Conservation (phyloP, 2,329 filamentous ascomycete species). For the Diaporthe eres region DNA sequence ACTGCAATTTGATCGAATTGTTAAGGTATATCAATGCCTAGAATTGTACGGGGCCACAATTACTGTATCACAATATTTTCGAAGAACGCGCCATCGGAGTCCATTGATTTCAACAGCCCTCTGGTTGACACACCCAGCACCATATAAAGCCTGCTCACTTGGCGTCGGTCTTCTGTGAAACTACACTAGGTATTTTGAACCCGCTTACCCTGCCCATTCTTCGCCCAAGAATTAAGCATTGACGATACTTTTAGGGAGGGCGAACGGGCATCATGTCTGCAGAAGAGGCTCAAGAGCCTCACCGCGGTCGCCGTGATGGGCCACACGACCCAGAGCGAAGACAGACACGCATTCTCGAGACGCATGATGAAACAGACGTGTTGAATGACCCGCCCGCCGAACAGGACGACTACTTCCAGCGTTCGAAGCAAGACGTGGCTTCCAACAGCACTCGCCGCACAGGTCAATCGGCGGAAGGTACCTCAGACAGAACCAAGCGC, state of each 20-base stretch:
- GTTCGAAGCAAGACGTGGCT: neutral
- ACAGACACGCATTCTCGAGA: neutral
- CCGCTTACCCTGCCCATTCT: neutral
- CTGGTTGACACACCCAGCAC: neutral
- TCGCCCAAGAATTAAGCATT: neutral
- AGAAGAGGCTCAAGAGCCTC: neutral
- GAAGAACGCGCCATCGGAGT: too few relatives aligned
- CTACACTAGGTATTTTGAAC: neutral
- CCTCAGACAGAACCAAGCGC: neutral
- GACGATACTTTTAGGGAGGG: neutral
- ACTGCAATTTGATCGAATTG: neutral
- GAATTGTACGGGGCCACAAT: neutral
- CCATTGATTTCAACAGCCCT: too few relatives aligned
- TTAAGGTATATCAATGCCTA: neutral
- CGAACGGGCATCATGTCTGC: neutral
- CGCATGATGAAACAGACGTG: neutral
- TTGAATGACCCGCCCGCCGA: neutral
- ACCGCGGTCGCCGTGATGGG: neutral
- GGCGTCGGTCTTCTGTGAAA: neutral
- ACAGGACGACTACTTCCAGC: slow-evolving; percentile 10
- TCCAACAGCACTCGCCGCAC: neutral
- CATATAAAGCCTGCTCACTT: neutral
- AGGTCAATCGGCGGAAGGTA: neutral
- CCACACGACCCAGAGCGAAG: neutral
- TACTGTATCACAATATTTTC: neutral